These are phyloP conservation scores for Ceratobasidium sp. DNA, from an alignment of 1,284 basidiomycete genomes.

Conservation along the genomic window DNA sequence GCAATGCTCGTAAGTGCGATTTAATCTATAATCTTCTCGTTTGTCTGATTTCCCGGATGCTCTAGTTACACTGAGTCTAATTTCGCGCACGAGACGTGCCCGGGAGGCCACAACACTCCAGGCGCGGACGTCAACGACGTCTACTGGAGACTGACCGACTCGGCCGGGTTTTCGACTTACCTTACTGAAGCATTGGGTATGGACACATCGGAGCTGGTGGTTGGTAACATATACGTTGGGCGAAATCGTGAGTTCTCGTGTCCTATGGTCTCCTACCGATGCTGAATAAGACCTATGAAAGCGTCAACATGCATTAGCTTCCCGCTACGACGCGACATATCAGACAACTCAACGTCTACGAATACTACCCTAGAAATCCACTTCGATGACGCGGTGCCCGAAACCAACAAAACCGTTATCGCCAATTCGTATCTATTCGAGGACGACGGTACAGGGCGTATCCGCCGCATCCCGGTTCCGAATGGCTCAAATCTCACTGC, in stretches of 20 bases:
- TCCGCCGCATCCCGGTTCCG: conserved; percentile 5
- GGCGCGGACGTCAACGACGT: conserved; percentile 33
- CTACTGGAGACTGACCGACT: conserved; percentile 28
- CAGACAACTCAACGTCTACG: not conserved
- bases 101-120: conserved; percentile 35
- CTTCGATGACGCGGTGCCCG: conserved; percentile 32
- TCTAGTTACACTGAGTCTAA: conserved; percentile 22
- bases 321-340: conserved; percentile 13
- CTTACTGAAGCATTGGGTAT: conserved; percentile 22
- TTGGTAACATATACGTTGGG: conserved; percentile 34
- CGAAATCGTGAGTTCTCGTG: conserved; percentile 20
- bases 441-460: conserved; percentile 35
- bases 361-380: not conserved
- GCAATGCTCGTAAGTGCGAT: conserved; percentile 27
- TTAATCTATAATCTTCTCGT: not conserved
- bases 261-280: not conserved
- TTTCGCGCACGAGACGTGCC: conserved; percentile 29
- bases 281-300: not conserved
- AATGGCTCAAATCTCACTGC: conserved; percentile 14
- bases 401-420: conserved; percentile 29
- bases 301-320: conserved; percentile 30
- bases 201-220: conserved; percentile 27
- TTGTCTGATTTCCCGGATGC: not conserved
- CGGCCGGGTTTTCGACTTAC: conserved; percentile 30
- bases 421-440: conserved; percentile 32